These are phyloP conservation scores for Populus tomentosa DNA, from an alignment of 441 rosid species.

Conservation along the genomic window DNA sequence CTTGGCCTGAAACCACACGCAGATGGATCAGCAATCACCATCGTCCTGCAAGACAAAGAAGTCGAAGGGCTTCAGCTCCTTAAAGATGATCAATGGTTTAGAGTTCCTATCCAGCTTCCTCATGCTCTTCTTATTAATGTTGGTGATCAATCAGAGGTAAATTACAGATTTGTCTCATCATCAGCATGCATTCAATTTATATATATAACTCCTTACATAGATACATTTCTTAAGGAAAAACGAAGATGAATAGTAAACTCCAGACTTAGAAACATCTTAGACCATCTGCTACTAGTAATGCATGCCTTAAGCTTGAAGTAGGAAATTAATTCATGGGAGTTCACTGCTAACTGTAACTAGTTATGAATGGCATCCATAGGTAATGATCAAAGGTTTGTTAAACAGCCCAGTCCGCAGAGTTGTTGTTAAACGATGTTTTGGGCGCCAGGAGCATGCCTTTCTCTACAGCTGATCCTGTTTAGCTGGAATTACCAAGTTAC, in stretches of 20 bases:
- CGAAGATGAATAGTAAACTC: background rate
- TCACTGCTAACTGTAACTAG: background rate
- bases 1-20: constrained; percentile 59
- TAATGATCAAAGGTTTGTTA: constrained; percentile 59
- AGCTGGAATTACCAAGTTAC: too few relatives aligned
- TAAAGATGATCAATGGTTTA: constrained; percentile 49
- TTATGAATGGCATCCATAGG: constrained; percentile 21
- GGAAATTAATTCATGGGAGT: background rate
- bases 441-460: too few relatives aligned
- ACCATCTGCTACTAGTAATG: background rate
- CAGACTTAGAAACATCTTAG: background rate
- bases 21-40: constrained; percentile 55
- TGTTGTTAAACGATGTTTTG: too few relatives aligned
- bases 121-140: constrained; percentile 42
- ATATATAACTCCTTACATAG: background rate
- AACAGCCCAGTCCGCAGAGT: constrained; percentile 55
- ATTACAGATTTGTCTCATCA: background rate
- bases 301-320: background rate
- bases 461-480: too few relatives aligned
- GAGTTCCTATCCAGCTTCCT: constrained; percentile 40
- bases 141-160: constrained; percentile 57
- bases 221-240: background rate
- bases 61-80: constrained; percentile 64
- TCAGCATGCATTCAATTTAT: background rate
- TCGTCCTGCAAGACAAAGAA: constrained; percentile 55